Base-by-base conservation (phyloP, 2,329 filamentous ascomycete species). In the Camillea tinctor region DNA sequence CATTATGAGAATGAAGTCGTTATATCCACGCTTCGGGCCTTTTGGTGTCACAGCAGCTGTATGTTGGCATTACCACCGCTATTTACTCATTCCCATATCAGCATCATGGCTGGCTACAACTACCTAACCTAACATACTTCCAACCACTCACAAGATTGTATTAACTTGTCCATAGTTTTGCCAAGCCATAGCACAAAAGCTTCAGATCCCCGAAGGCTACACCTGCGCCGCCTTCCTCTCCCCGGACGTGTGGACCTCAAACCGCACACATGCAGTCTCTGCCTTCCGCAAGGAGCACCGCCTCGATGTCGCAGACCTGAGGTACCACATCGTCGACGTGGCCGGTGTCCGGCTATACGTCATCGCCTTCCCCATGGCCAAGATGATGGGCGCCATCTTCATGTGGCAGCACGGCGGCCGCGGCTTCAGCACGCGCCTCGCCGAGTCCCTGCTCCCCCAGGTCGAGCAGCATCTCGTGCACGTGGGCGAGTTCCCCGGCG, bases 11-110 rank as follows among this genome's bases (percentile, higher is more conserved):
- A 51, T 82, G 1, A 72, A 73, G 54, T 76, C 79, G 58, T 73
- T 82, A 24, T 83, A 83, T 53, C 81, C 81, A 11, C 76, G 81
- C 3, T 79, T 82, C 60, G 63, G 68, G 1, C 80, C 81, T 1
- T 79, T 73, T n/a, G 72, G 75, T 0, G 68, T 68, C 26, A 69
- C 72, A 19, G 71, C 69, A 2, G 59, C 70, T 66, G 78, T 79
- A 61, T 66, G 69, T 30, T 21, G n/a, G 19, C 20, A 13, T 50
- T 15, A 24, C 21, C 7, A 21, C 19, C 50, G 13, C 3, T 17
- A 22, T 48, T 40, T 13, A 22, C 24, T 19, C 4, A 49, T 23
- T 57, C 24, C 8, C 24, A 8, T 26, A 8, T 8, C 24, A 26
- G 24, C 24, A 26, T 26, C 24, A 26, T 26, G 24, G 8, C 24